phyloP scores from a whole-genome alignment of 75 land plant species.

The Pseudotsuga menziesii region DNA sequence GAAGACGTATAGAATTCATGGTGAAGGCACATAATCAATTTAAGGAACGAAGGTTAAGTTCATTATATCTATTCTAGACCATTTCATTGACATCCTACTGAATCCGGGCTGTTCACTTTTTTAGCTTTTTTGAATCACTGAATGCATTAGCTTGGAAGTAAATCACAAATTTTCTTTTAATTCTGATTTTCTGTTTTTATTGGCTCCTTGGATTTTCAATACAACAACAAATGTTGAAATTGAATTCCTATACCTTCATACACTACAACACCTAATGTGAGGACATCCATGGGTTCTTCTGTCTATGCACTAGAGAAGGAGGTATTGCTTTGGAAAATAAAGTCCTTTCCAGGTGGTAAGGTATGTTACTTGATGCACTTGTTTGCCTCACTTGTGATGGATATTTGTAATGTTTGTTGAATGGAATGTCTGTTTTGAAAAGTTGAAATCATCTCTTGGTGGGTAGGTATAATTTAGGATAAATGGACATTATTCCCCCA shows the following conservation, averaged over 20 bases:
- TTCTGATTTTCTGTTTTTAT: background rate
- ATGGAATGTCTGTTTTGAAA: background rate
- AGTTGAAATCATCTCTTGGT: background rate
- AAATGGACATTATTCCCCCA: background rate
- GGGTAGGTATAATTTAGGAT: background rate
- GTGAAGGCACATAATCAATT: slow-evolving; percentile 91
- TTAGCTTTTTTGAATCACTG: too few species aligned
- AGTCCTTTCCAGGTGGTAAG: slow-evolving; percentile 97
- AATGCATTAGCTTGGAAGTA: too few species aligned
- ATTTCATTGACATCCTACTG: too few species aligned
- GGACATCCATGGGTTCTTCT: slow-evolving; percentile 93
- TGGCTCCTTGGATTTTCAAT: slow-evolving; percentile 23
- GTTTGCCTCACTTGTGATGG: background rate
- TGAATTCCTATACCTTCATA: slow-evolving; percentile 86
- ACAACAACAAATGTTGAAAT: slow-evolving; percentile 98
- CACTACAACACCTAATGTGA: slow-evolving; percentile 76
- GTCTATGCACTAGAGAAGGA: slow-evolving; percentile 92
- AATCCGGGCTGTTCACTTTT: too few species aligned
- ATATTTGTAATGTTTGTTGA: background rate
- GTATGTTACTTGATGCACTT: slow-evolving; percentile 18
- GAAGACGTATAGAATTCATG: slow-evolving; percentile 79
- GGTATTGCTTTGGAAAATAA: slow-evolving; percentile 88
- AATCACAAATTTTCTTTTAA: background rate
- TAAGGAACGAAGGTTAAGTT: slow-evolving; percentile 67
- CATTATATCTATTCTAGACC: background rate